Percentiles rank a stretch among this genome's conserved stretches.
These are phyloP conservation scores for Gloeostereum incarnatum DNA, from an alignment of 768 basidiomycete species.

Conservation along the genomic window DNA sequence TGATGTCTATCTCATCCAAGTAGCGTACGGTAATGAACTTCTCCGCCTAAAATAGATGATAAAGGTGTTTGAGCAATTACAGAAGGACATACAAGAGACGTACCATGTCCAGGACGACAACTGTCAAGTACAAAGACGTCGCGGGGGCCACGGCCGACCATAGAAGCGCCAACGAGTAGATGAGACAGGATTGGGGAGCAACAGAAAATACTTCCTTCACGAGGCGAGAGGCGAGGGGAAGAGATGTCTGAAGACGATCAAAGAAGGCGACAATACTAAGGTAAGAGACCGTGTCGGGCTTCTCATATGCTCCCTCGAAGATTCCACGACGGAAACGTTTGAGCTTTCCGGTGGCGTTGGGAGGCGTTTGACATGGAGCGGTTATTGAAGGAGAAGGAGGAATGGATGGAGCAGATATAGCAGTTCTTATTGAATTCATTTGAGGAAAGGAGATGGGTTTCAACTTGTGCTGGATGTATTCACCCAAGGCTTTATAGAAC, in stretches of 20 bases:
- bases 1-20: not conserved
- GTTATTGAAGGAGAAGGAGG: too few relatives aligned
- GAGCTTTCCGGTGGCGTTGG: not conserved
- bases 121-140: not conserved
- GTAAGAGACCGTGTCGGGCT: conserved; percentile 1
- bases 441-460: too few relatives aligned
- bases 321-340: not conserved
- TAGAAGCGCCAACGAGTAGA: not conserved
- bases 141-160: not conserved
- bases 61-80: not conserved
- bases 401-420: too few relatives aligned
- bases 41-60: not conserved
- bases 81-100: not conserved
- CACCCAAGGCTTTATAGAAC: too few relatives aligned
- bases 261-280: conserved; percentile 17
- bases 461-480: too few relatives aligned
- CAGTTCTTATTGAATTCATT: too few relatives aligned
- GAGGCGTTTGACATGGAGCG: too few relatives aligned
- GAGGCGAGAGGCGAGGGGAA: not conserved
- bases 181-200: not conserved
- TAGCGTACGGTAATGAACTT: not conserved
- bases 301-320: not conserved
- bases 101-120: not conserved
- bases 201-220: not conserved
- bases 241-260: not conserved